A percentile compares a stretch with the other conserved stretches of the same genome.
Conservation (phyloP, 2,329 filamentous ascomycete species). For the Ascochyta clinopodiicola region DNA sequence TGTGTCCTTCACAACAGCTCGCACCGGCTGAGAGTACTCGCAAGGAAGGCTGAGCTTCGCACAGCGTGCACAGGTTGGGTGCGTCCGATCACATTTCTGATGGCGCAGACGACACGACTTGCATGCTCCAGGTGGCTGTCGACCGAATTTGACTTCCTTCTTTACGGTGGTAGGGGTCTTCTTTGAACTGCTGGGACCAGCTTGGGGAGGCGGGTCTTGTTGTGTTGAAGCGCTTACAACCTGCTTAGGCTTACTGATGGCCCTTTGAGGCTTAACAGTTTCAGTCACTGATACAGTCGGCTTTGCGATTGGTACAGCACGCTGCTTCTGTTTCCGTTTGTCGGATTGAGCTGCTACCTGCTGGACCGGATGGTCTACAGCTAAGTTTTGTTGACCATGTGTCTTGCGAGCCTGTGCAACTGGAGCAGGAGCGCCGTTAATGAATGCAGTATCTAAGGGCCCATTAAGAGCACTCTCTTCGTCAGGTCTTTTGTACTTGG, state of each 20-base stretch:
- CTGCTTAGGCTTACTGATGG: background rate
- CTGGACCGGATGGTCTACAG: background rate
- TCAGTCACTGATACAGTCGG: background rate
- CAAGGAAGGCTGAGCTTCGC: conserved; percentile 51
- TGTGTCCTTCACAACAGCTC: background rate
- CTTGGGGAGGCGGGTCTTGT: background rate
- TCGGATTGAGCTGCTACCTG: background rate
- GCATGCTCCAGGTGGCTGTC: conserved; percentile 10
- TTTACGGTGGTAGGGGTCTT: background rate
- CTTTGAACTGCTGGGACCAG: background rate
- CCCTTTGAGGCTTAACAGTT: background rate
- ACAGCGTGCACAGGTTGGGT: conserved; percentile 75
- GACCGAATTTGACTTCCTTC: conserved; percentile 1
- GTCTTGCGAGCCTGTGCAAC: background rate
- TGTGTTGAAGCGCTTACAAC: background rate
- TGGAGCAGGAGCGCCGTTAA: background rate
- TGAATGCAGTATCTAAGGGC: background rate
- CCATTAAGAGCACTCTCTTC: background rate
- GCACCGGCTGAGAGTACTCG: conserved; percentile 1
- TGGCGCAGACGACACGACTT: conserved; percentile 12
- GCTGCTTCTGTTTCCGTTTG: background rate
- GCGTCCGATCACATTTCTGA: conserved; percentile 69
- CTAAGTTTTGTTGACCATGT: conserved; percentile 2
- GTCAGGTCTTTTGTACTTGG: background rate
- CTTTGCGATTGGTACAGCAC: background rate